Evolutionary conservation across 768 basidiomycete genomes (phyloP).

Genomic region (Mycena galopus): DNA sequence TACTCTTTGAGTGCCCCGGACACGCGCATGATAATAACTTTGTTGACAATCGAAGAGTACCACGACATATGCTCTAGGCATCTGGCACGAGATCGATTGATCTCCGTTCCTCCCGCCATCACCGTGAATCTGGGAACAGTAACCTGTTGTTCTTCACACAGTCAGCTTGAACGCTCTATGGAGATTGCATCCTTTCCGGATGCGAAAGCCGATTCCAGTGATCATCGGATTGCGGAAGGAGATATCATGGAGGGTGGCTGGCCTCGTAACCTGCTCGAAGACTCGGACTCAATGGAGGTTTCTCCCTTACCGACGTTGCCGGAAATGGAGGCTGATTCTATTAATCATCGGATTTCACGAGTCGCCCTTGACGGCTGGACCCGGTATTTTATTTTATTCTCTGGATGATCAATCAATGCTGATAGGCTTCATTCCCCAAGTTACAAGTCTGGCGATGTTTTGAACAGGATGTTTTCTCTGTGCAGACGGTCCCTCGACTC

Average conservation of each 20-base stretch:
- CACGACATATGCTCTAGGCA: not conserved
- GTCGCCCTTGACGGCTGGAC: not conserved
- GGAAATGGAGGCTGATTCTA: too few relatives aligned
- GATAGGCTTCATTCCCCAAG: not conserved
- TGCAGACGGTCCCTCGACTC: not conserved
- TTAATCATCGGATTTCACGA: too few relatives aligned
- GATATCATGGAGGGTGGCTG: not conserved
- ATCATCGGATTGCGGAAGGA: not conserved
- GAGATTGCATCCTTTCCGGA: not conserved
- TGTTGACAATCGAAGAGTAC: not conserved
- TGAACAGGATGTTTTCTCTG: too few relatives aligned
- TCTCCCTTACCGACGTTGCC: too few relatives aligned
- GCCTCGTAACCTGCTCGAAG: too few relatives aligned
- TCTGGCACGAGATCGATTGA: not conserved
- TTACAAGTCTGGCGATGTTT: not conserved
- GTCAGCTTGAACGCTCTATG: not conserved
- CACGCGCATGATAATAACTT: too few relatives aligned
- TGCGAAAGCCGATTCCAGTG: not conserved
- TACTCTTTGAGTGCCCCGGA: too few relatives aligned
- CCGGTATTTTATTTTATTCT: not conserved
- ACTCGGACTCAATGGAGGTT: too few relatives aligned
- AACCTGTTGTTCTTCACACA: not conserved
- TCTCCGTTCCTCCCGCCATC: not conserved
- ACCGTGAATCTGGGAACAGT: not conserved
- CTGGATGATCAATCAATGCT: not conserved